Base-by-base conservation (phyloP, 1,284 basidiomycete species). In the Meira miltonrushii region DNA sequence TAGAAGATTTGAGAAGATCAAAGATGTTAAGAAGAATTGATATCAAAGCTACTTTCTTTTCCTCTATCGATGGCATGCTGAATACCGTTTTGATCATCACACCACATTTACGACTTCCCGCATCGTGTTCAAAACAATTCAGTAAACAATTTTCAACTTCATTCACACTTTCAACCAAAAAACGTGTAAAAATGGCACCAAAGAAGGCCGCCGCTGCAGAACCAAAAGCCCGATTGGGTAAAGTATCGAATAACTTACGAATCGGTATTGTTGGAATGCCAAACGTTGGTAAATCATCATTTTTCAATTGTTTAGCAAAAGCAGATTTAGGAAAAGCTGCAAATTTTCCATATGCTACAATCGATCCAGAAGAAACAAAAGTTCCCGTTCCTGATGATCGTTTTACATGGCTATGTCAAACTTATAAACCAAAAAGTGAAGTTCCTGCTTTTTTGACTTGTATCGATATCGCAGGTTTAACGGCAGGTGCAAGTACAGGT, bases 401-500 rank as follows among this genome's bases (percentile, higher is more conserved):
- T 58, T 97, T 98, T 75, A 88, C 92, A 62, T 98, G 93, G 93
- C 86, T 99, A 37, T 88, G 85, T 77, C 85, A 90, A 23, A 79
- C 85, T 19, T 98, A 97, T 84, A 96, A 97, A 80, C 94, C 95
- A 17, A 84, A 82, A 33, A 87, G 86, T 21, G 86, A 87, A 69
- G 85, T 98, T 43, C 93, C 95, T 9, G 94, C 95, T 11, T 92
- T 93, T 81, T 83, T 98, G 63, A 98, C 95, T 21, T 95, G 91
- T 79, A 95, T 98, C 79, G 95, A 99, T 81, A 99, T 99, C 76
- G 95, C 95, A 68, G 95, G 95, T 80, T 83, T 99, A 55, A 97
- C 94, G 41, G 71, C 91, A 84, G 91, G 95, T 69, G 95, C 95
- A 1, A 96, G 93, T 12, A 97, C 94, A 40, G 95, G 95, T 77